These are phyloP conservation scores for Keqinozyma sinolaborantium DNA, from an alignment of 1,139 yeast genomes.

Conservation along the genomic window DNA sequence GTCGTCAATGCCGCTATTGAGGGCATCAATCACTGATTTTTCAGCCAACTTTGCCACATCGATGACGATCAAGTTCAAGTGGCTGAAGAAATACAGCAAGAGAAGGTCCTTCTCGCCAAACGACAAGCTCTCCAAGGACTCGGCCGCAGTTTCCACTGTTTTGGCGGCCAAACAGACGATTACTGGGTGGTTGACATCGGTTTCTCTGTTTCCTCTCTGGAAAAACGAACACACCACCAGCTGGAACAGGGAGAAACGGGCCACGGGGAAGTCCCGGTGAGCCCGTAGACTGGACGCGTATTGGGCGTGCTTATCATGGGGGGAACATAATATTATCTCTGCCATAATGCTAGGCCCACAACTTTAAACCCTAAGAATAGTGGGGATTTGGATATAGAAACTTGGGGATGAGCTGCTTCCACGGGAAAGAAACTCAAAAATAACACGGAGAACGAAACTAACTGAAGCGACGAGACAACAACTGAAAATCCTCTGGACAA, in stretches of 20 bases:
- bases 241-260: conserved; percentile 3
- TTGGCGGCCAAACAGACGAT: conserved; percentile 24
- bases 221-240: conserved; percentile 23
- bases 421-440: no score
- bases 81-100: conserved; percentile 38
- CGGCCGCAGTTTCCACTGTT: conserved; percentile 2
- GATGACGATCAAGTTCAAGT: conserved; percentile 36
- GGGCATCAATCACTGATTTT: conserved; percentile 14
- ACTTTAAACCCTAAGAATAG: neutral
- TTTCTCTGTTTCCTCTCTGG: conserved; percentile 31
- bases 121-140: conserved; percentile 16
- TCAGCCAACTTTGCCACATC: conserved; percentile 16
- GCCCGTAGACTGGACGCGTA: neutral
- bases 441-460: no score
- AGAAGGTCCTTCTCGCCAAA: conserved; percentile 28
- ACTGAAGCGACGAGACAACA: no score
- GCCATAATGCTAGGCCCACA: neutral
- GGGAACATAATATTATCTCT: neutral
- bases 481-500: no score
- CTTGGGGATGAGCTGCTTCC: no score
- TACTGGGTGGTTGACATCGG: conserved; percentile 32
- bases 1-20: conserved; percentile 25
- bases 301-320: neutral
- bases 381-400: no score
- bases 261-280: neutral